A percentile compares a stretch with the other conserved stretches of the same genome.
These are phyloP conservation scores for Lachnellula arida DNA, from an alignment of 2,329 filamentous ascomycete genomes.

Conservation along the genomic window DNA sequence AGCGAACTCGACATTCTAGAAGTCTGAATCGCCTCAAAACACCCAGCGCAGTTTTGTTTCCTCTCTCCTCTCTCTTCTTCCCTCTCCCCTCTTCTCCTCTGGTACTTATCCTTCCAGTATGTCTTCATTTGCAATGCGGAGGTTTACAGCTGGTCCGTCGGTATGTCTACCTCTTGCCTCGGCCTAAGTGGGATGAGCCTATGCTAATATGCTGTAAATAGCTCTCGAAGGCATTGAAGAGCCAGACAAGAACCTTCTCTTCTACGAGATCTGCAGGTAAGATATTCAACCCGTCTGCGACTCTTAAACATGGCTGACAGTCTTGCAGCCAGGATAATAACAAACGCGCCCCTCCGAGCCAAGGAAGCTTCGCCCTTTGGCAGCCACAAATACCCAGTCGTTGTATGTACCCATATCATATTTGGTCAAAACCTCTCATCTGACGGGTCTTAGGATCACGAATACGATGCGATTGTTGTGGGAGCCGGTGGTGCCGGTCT, in stretches of 20 bases:
- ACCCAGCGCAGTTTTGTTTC: background rate
- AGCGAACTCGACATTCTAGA: conserved; percentile 3
- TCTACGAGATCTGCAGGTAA: conserved; percentile 75
- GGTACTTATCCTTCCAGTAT: conserved; percentile 40
- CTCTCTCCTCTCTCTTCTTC: background rate
- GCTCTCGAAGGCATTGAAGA: conserved; percentile 41
- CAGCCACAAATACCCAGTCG: conserved; percentile 87
- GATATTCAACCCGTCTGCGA: conserved; percentile 27
- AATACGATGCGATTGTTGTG: conserved; percentile 96
- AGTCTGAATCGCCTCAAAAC: conserved; percentile 14
- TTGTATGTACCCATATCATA: conserved; percentile 49
- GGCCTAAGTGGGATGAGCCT: conserved; percentile 5
- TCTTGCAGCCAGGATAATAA: conserved; percentile 71
- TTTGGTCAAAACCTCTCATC: conserved; percentile 4
- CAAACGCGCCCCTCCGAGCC: conserved; percentile 79
- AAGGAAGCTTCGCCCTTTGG: conserved; percentile 89
- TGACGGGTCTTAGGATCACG: conserved; percentile 66
- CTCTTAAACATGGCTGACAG: conserved; percentile 14
- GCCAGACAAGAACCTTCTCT: conserved; percentile 75
- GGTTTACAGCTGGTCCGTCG: conserved; percentile 51
- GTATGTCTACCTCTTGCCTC: conserved; percentile 39
- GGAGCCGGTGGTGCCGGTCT: conserved; percentile 78
- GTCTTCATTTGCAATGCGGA: conserved; percentile 61
- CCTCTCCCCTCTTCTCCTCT: conserved; percentile 14
- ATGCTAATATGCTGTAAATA: conserved; percentile 23